phyloP scores from a whole-genome alignment of 2,329 filamentous ascomycete genomes.

The Aureobasidium vineae region DNA sequence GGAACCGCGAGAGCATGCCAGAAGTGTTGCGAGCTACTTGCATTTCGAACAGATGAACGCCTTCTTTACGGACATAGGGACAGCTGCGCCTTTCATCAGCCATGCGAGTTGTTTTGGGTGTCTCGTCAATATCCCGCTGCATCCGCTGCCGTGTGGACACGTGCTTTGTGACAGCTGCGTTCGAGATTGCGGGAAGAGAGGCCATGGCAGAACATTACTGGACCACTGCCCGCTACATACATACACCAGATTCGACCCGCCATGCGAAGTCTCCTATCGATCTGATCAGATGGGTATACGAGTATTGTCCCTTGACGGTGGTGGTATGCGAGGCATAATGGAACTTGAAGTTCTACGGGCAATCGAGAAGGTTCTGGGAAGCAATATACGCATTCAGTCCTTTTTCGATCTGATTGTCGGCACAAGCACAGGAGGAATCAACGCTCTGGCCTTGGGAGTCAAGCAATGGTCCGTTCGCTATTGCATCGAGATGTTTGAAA shows the following conservation, averaged over 20 bases:
- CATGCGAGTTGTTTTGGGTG: constrained; percentile 51
- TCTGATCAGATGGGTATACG: constrained; percentile 41
- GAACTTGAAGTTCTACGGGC: constrained; percentile 46
- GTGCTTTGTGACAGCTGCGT: constrained; percentile 48
- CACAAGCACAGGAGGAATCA: constrained; percentile 48
- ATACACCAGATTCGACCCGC: constrained; percentile 24
- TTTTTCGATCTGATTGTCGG: constrained; percentile 54
- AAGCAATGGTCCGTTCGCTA: constrained; percentile 42
- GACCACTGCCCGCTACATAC: constrained; percentile 40
- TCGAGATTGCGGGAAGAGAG: constrained; percentile 35
- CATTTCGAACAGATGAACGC: neutral
- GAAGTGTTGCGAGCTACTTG: neutral
- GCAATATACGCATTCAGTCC: constrained; percentile 43
- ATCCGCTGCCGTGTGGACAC: constrained; percentile 49
- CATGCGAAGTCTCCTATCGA: constrained; percentile 37
- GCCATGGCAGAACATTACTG: constrained; percentile 34
- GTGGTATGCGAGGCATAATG: constrained; percentile 49
- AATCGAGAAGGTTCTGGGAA: constrained; percentile 44
- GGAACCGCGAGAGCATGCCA: neutral
- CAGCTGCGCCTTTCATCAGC: constrained; percentile 40
- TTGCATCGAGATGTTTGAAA: constrained; percentile 43
- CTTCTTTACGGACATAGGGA: neutral
- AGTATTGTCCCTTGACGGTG: constrained; percentile 47
- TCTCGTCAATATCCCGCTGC: constrained; percentile 45
- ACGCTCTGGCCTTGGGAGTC: constrained; percentile 45